A percentile compares a stretch with the other conserved stretches of the same genome.
Conservation (phyloP, 2,329 filamentous ascomycete species). For the Cryphonectria japonica region DNA sequence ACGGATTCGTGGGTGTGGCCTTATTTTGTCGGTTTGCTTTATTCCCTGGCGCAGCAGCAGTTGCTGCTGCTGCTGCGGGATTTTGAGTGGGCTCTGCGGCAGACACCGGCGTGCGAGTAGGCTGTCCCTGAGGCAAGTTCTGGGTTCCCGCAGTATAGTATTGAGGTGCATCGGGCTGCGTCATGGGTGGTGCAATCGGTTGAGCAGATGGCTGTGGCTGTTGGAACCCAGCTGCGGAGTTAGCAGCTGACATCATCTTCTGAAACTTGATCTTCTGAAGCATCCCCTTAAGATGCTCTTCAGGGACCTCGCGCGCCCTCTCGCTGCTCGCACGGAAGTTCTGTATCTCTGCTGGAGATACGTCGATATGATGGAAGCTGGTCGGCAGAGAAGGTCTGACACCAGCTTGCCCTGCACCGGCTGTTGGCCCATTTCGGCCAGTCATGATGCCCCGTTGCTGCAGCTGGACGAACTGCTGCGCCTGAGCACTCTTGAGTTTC, state of each 20-base stretch:
- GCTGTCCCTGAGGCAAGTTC: slow-evolving; percentile 34
- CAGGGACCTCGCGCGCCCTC: slow-evolving; percentile 31
- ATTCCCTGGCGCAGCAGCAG: slow-evolving; percentile 23
- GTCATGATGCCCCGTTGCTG: slow-evolving; percentile 29
- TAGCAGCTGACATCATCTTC: slow-evolving; percentile 23
- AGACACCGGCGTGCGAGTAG: slow-evolving; percentile 31
- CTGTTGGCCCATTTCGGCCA: slow-evolving; percentile 20
- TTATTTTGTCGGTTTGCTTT: slow-evolving; percentile 40
- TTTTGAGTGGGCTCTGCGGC: slow-evolving; percentile 34
- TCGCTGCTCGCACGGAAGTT: slow-evolving; percentile 33
- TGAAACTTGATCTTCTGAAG: slow-evolving; percentile 30
- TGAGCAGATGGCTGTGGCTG: slow-evolving; percentile 16
- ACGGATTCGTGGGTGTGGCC: slow-evolving; percentile 41
- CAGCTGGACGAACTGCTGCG: slow-evolving; percentile 42
- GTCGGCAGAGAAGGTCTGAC: slow-evolving; percentile 31
- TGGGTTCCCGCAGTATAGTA: slow-evolving; percentile 24
- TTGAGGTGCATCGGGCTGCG: slow-evolving; percentile 21
- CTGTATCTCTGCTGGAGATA: slow-evolving; percentile 37
- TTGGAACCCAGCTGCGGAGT: slow-evolving; percentile 26
- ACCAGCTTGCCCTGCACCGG: slow-evolving; percentile 26
- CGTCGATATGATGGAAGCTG: slow-evolving; percentile 31
- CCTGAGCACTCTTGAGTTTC: slow-evolving; percentile 43
- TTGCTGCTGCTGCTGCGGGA: slow-evolving; percentile 21
- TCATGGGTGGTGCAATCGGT: slow-evolving; percentile 12
- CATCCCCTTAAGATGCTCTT: slow-evolving; percentile 33